Evolutionary conservation across 768 basidiomycete genomes (phyloP), one percentile per base, ranked within the genome.

Genomic region (Phlebiopsis flavidoalba): DNA sequence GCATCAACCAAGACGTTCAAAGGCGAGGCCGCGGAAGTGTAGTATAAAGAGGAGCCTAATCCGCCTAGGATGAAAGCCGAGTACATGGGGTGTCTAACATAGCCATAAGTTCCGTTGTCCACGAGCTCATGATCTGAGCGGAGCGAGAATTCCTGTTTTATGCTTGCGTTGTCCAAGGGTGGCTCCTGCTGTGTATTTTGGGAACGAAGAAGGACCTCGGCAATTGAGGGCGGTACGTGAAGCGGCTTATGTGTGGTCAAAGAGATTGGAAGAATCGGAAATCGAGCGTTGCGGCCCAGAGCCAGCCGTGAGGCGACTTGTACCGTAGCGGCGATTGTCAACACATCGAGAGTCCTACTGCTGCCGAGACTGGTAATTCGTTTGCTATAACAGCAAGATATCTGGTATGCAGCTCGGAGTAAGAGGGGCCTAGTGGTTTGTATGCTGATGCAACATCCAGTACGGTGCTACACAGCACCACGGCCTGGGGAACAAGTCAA

Each of bases 21-120:
- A 19, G 45, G 33, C 21, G 57, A 58, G 17, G 47, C 19, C 10
- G 5, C 10, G 7, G 61, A 51, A 1, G 47, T 19, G 45, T 58
- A 58, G 24, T 53, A 45, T 10, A 58, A 8, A 3, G 15, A 37
- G n/a, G 49, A 51, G 4, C 61, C 61, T 10, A 57, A 3, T 58
- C 37, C 17, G 33, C 49, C 19, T 47, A 26, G 14, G 46, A 26
- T 15, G 31, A 53, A 49, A 4, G 37, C 51, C 2, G 61, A 24
- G 37, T 40, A 58, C 57, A 58, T 58, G 12, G 61, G 61, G 24
- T 62, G 61, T 4, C 61, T 47, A 19, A 58, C 21, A 12, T 33
- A 53, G 7, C 40, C 12, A 51, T 57, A 62, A 11, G 61, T 57
- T 11, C 61, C 61, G 7, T 2, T 12, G 2, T 46, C 36, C 7